These are phyloP conservation scores for Inga leiocalycina DNA, from an alignment of 306 rosid genomes.

Conservation along the genomic window DNA sequence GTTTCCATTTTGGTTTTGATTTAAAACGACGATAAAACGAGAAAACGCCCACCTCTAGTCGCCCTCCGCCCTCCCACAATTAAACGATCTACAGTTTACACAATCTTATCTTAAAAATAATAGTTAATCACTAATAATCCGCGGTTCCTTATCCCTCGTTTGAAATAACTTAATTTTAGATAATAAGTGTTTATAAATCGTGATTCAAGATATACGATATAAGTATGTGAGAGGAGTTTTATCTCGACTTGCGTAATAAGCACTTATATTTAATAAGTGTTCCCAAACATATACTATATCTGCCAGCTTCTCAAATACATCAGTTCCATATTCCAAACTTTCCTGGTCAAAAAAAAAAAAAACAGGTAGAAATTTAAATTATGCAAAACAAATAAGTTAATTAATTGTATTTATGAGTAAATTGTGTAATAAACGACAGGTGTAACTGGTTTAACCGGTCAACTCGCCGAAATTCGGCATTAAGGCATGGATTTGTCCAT, in stretches of 20 bases:
- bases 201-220: too few relatives aligned
- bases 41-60: background rate
- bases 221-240: too few relatives aligned
- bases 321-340: background rate
- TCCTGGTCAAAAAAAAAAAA: background rate
- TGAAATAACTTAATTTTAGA: too few relatives aligned
- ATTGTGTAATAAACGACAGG: background rate
- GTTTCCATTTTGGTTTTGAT: background rate
- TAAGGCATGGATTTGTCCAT: slow-evolving; percentile 16
- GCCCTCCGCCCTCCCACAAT: background rate
- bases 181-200: too few relatives aligned
- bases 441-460: slow-evolving; percentile 28
- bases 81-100: background rate
- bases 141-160: background rate
- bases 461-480: slow-evolving; percentile 40
- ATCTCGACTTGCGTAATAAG: too few relatives aligned
- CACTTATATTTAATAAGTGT: too few relatives aligned
- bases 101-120: background rate
- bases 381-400: too few relatives aligned
- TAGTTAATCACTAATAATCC: background rate
- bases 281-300: background rate
- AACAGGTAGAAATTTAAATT: background rate
- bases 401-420: background rate
- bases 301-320: background rate
- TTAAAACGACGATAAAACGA: background rate